Evolutionary conservation across 164 flowering plant genomes (phyloP).

Genomic region (Sedum album): DNA sequence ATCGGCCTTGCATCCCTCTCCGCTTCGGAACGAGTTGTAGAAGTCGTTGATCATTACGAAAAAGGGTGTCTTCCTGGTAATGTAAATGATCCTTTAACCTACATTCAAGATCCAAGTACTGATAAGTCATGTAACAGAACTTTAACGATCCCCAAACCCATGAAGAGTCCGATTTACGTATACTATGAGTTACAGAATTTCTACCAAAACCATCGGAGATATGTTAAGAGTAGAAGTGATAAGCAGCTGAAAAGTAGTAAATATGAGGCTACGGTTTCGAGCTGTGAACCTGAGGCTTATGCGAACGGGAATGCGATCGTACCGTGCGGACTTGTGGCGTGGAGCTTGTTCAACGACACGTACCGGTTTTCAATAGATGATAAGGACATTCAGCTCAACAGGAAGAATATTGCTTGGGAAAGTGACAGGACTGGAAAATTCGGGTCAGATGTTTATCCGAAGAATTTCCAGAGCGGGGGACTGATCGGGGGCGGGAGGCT

Average conservation of each 20-base stretch:
- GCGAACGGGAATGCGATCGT: slow-evolving; percentile 39
- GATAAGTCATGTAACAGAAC: slow-evolving; percentile 48
- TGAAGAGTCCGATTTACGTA: slow-evolving; percentile 69
- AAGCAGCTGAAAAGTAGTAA: slow-evolving; percentile 31
- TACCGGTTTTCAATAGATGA: slow-evolving; percentile 50
- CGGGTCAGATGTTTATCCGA: slow-evolving; percentile 71
- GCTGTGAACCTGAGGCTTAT: slow-evolving; percentile 57
- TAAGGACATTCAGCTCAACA: slow-evolving; percentile 53
- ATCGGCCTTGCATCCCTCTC: slow-evolving; percentile 6
- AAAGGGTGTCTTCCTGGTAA: slow-evolving; percentile 49
- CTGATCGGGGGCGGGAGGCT: slow-evolving; percentile 58
- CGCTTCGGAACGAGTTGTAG: slow-evolving; percentile 32
- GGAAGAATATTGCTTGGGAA: slow-evolving; percentile 75
- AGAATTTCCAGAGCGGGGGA: slow-evolving; percentile 74
- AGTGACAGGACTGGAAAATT: slow-evolving; percentile 88
- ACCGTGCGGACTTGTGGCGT: slow-evolving; percentile 82
- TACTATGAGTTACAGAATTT: slow-evolving; percentile 81
- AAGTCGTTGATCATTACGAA: slow-evolving; percentile 74
- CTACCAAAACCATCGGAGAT: slow-evolving; percentile 86
- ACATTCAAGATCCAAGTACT: slow-evolving; percentile 33
- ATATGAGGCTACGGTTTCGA: slow-evolving; percentile 18
- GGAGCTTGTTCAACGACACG: slow-evolving; percentile 75
- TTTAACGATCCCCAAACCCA: slow-evolving; percentile 53
- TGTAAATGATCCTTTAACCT: slow-evolving; percentile 30
- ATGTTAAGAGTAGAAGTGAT: slow-evolving; percentile 87